Percentiles rank a stretch among this genome's conserved stretches.
Conservation (phyloP, 495 filamentous ascomycete genomes). For the Aspergillus panamensis region DNA sequence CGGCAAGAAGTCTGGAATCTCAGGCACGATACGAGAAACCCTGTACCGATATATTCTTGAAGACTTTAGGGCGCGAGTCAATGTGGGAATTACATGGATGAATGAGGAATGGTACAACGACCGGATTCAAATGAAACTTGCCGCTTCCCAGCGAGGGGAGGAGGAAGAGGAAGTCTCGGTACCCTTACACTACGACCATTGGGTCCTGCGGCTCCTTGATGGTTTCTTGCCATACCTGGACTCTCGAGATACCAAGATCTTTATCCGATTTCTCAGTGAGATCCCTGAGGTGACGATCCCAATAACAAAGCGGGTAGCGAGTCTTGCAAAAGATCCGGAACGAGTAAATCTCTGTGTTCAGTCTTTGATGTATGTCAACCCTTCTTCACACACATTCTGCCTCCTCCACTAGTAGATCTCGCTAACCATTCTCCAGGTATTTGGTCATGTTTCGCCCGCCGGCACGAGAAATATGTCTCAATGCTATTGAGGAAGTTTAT, state of each 20-base stretch:
- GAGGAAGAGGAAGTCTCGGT: constrained; percentile 37
- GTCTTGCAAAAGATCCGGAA: constrained; percentile 84
- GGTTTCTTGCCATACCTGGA: constrained; percentile 86
- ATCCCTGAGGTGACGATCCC: constrained; percentile 71
- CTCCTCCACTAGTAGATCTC: neutral
- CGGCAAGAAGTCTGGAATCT: constrained; percentile 40
- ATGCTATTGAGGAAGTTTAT: constrained; percentile 84
- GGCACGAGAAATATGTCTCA: constrained; percentile 72
- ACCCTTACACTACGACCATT: constrained; percentile 69
- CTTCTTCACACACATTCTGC: neutral
- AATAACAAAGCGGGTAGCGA: constrained; percentile 71
- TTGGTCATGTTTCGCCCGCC: constrained; percentile 83
- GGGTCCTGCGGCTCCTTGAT: constrained; percentile 76
- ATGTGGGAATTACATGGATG: constrained; percentile 84
- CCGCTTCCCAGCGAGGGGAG: constrained; percentile 35
- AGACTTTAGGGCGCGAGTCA: constrained; percentile 85
- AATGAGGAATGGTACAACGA: constrained; percentile 99
- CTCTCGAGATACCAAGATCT: constrained; percentile 70
- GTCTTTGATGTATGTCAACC: constrained; percentile 52
- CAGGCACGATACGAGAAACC: constrained; percentile 69
- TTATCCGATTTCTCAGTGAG: constrained; percentile 89
- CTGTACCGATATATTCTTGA: constrained; percentile 81
- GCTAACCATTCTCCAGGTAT: constrained; percentile 51
- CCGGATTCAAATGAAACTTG: constrained; percentile 53
- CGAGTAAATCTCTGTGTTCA: constrained; percentile 61